Evolutionary conservation across 1,284 basidiomycete genomes (phyloP).

Genomic region (Tetrapyrgos nigripes): DNA sequence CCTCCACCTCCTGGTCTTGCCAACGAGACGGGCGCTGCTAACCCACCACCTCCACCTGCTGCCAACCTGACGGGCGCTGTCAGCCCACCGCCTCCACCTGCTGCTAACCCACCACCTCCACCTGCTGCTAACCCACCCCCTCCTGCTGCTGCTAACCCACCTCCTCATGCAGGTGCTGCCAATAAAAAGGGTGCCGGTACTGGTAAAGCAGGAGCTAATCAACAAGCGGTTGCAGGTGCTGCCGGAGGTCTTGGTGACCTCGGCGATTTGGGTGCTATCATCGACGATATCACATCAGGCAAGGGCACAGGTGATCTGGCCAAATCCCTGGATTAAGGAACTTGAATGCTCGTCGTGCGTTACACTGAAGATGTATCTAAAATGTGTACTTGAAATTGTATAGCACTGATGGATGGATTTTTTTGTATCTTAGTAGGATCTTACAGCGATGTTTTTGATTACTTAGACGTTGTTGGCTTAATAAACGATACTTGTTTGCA

Average conservation of each 20-base stretch:
- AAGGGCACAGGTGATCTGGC: not conserved
- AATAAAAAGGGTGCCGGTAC: not conserved
- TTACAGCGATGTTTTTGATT: too few species aligned
- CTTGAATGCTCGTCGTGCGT: not conserved
- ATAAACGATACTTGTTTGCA: too few species aligned
- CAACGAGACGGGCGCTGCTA: not conserved
- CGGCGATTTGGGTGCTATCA: constrained; percentile 9
- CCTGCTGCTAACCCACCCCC: constrained; percentile 19
- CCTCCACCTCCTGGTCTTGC: not conserved
- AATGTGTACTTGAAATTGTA: too few species aligned
- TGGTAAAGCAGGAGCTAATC: not conserved
- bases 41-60: not conserved
- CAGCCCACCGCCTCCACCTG: constrained; percentile 3
- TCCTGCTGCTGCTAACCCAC: constrained; percentile 14
- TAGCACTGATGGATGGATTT: too few species aligned
- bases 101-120: constrained; percentile 22
- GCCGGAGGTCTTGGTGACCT: constrained; percentile 2
- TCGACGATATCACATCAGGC: not conserved
- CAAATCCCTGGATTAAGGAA: not conserved
- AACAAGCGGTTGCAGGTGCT: not conserved
- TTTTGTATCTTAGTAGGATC: too few species aligned
- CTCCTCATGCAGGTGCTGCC: not conserved
- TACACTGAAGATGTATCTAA: not conserved
- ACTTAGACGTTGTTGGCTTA: too few species aligned
- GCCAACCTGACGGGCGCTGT: not conserved